Evolutionary conservation across 176 grass and related monocot genomes (phyloP).

Genomic region (Bothriochloa decipiens): DNA sequence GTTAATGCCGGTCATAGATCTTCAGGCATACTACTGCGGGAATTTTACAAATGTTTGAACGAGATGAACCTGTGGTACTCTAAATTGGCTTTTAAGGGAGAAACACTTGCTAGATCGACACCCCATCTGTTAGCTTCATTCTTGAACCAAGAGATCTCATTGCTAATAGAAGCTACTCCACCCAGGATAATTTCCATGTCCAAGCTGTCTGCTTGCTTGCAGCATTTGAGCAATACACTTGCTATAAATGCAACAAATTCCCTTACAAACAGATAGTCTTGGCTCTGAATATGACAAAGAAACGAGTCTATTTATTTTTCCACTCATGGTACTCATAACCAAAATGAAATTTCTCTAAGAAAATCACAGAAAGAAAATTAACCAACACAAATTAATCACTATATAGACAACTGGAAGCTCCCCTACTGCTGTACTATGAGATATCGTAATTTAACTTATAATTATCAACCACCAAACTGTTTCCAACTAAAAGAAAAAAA

Average conservation of each 20-base stretch:
- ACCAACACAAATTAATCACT: background rate
- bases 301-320: background rate
- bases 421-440: background rate
- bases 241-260: constrained; percentile 66
- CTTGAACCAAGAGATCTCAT: constrained; percentile 85
- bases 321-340: background rate
- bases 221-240: constrained; percentile 74
- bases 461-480: background rate
- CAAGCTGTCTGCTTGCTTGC: constrained; percentile 58
- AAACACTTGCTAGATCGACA: constrained; percentile 53
- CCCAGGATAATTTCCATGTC: constrained; percentile 83
- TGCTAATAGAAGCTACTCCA: constrained; percentile 62
- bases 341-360: background rate
- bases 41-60: background rate
- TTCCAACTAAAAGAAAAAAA: background rate
- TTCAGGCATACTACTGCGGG: background rate
- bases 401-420: background rate
- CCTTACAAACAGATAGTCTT: constrained; percentile 73
- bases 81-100: constrained; percentile 63
- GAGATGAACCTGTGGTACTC: constrained; percentile 68
- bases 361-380: no score
- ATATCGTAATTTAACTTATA: background rate
- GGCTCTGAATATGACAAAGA: constrained; percentile 49
- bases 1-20: constrained; percentile 18
- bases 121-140: constrained; percentile 80